These are phyloP conservation scores for Microbotryum silenes-acaulis DNA, from an alignment of 1,284 basidiomycete species.

Conservation along the genomic window DNA sequence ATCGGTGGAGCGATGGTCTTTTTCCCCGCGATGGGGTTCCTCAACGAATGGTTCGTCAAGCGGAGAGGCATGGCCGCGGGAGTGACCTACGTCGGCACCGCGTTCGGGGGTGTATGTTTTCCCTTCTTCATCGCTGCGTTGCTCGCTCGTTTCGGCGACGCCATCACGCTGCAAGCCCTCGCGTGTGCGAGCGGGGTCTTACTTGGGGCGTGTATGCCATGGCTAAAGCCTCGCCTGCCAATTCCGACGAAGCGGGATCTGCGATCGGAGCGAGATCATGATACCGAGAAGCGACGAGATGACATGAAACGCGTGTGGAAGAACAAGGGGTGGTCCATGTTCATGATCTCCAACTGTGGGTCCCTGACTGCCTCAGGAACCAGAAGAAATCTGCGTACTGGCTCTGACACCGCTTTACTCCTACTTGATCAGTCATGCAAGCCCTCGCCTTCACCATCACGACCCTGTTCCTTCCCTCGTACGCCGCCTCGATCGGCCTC, in stretches of 20 bases:
- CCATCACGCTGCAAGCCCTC: not conserved
- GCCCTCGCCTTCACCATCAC: slow-evolving; percentile 42
- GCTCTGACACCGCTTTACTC: too few relatives aligned
- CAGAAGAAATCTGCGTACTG: too few relatives aligned
- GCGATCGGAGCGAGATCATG: not conserved
- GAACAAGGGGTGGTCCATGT: slow-evolving; percentile 37
- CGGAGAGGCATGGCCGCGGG: slow-evolving; percentile 46
- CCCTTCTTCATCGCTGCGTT: slow-evolving; percentile 38
- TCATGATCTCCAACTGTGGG: slow-evolving; percentile 39
- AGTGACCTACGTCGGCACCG: slow-evolving; percentile 44
- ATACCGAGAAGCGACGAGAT: not conserved
- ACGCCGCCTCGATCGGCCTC: slow-evolving; percentile 12
- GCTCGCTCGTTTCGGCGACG: slow-evolving; percentile 6
- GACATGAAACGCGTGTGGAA: slow-evolving; percentile 28
- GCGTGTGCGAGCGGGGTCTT: slow-evolving; percentile 29
- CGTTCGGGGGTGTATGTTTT: slow-evolving; percentile 42
- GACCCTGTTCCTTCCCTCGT: slow-evolving; percentile 14
- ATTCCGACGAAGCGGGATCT: not conserved
- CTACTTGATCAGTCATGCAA: slow-evolving; percentile 14
- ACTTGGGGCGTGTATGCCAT: slow-evolving; percentile 38
- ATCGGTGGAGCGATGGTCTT: slow-evolving; percentile 39
- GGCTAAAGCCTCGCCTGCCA: slow-evolving; percentile 42
- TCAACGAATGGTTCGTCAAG: slow-evolving; percentile 47
- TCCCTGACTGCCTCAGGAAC: too few relatives aligned
- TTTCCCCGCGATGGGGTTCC: slow-evolving; percentile 35